phyloP scores from a whole-genome alignment of 768 basidiomycete species.

The Hysterangium stoloniferum region DNA sequence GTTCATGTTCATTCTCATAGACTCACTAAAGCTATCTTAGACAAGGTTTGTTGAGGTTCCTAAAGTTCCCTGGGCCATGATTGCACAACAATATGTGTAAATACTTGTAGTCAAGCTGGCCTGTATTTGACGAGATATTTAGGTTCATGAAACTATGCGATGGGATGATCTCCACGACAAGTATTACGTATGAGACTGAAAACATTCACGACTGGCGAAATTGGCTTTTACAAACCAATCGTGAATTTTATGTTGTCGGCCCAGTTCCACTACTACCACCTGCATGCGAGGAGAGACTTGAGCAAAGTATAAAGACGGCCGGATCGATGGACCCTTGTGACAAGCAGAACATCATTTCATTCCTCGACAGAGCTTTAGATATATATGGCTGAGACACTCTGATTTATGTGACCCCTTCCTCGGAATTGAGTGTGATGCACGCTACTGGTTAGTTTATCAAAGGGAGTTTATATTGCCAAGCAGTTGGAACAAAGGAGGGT shows the following conservation, averaged over 20 bases:
- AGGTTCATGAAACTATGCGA: no score
- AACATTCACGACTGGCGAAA: slow-evolving; percentile 5
- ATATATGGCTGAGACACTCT: slow-evolving; percentile 15
- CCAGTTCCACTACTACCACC: slow-evolving; percentile 12
- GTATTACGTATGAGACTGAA: slow-evolving; percentile 13
- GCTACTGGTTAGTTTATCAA: no score
- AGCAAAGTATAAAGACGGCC: slow-evolving; percentile 3
- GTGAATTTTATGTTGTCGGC: slow-evolving; percentile 13
- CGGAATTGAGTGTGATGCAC: neutral
- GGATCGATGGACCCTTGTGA: slow-evolving; percentile 7
- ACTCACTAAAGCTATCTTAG: no score
- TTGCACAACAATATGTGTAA: no score
- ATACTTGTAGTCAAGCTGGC: no score
- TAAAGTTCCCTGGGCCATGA: no score
- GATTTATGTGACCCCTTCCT: slow-evolving; percentile 16
- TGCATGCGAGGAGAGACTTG: neutral
- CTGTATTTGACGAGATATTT: no score
- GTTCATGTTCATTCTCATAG: no score
- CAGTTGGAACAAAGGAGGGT: no score
- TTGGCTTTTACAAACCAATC: slow-evolving; percentile 12
- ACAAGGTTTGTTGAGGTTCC: no score
- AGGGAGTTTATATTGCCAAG: no score
- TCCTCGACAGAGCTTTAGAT: slow-evolving; percentile 14
- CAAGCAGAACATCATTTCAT: slow-evolving; percentile 12
- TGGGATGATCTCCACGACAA: slow-evolving; percentile 14